A percentile compares a stretch with the other conserved stretches of the same genome.
Conservation (phyloP, 2,329 filamentous ascomycete species). For the Colletotrichum chlorophyti region DNA sequence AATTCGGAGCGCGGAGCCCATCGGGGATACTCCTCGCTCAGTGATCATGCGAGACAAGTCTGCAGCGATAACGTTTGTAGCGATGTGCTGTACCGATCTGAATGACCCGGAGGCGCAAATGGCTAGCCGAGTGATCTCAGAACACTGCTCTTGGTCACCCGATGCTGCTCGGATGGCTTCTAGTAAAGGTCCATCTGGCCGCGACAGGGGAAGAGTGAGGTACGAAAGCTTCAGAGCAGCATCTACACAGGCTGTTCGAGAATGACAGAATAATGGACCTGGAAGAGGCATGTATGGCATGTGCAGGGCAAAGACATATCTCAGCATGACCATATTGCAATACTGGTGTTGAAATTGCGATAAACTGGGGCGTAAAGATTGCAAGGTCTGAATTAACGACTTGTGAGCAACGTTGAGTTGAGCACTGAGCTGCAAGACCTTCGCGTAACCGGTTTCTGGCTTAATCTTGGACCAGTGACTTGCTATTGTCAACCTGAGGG, state of each 20-base stretch:
- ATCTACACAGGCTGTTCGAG: slow-evolving; percentile 56
- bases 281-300: slow-evolving; percentile 53
- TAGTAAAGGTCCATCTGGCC: not conserved
- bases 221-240: slow-evolving; percentile 35
- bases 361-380: slow-evolving; percentile 28
- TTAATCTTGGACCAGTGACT: slow-evolving; percentile 54
- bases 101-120: slow-evolving; percentile 49
- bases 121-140: slow-evolving; percentile 45
- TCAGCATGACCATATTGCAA: slow-evolving; percentile 50
- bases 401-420: slow-evolving; percentile 49
- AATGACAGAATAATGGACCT: slow-evolving; percentile 57
- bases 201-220: slow-evolving; percentile 28
- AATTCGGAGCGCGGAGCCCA: slow-evolving; percentile 36
- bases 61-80: slow-evolving; percentile 47
- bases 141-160: not conserved
- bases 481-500: slow-evolving; percentile 50
- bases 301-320: slow-evolving; percentile 60
- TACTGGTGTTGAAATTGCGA: slow-evolving; percentile 49
- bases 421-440: slow-evolving; percentile 51
- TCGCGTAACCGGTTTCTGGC: slow-evolving; percentile 49
- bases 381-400: slow-evolving; percentile 40
- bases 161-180: not conserved
- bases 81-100: slow-evolving; percentile 45
- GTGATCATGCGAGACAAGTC: slow-evolving; percentile 53
- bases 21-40: slow-evolving; percentile 43